Evolutionary conservation across 2,329 filamentous ascomycete species (phyloP).

Genomic region (Paradendryphiella salina): DNA sequence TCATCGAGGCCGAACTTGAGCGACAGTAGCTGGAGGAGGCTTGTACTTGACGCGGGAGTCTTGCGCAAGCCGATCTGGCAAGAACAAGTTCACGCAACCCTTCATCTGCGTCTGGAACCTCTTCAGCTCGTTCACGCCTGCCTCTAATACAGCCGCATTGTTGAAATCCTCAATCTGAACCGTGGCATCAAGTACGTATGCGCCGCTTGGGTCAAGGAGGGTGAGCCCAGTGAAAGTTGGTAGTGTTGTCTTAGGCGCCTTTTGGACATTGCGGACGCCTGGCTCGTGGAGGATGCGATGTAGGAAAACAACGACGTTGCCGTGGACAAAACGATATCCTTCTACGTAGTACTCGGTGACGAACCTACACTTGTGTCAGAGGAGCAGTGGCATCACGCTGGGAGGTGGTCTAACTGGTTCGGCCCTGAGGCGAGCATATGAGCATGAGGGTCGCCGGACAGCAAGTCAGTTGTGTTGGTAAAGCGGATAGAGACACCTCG

Average conservation of each 20-base stretch:
- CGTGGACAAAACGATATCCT: conserved; percentile 61
- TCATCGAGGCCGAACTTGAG: conserved; percentile 27
- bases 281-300: conserved; percentile 58
- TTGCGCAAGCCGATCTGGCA: conserved; percentile 61
- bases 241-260: conserved; percentile 42
- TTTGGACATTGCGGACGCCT: conserved; percentile 40
- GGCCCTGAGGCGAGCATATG: conserved; percentile 57
- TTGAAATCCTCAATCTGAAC: conserved; percentile 60
- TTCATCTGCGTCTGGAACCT: conserved; percentile 60
- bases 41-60: conserved; percentile 62
- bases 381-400: conserved; percentile 10
- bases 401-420: conserved; percentile 52
- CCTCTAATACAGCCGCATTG: conserved; percentile 58
- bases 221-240: conserved; percentile 53
- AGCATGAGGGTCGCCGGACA: conserved; percentile 54
- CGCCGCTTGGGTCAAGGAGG: conserved; percentile 60
- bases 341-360: conserved; percentile 61
- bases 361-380: conserved; percentile 51
- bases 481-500: conserved; percentile 59
- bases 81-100: conserved; percentile 59
- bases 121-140: conserved; percentile 59
- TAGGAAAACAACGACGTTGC: conserved; percentile 61
- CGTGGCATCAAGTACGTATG: conserved; percentile 61
- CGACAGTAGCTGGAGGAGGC: conserved; percentile 21
- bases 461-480: conserved; percentile 54